phyloP scores from a whole-genome alignment of 108 stramenopile species.

The Fragilaria crotonensis region DNA sequence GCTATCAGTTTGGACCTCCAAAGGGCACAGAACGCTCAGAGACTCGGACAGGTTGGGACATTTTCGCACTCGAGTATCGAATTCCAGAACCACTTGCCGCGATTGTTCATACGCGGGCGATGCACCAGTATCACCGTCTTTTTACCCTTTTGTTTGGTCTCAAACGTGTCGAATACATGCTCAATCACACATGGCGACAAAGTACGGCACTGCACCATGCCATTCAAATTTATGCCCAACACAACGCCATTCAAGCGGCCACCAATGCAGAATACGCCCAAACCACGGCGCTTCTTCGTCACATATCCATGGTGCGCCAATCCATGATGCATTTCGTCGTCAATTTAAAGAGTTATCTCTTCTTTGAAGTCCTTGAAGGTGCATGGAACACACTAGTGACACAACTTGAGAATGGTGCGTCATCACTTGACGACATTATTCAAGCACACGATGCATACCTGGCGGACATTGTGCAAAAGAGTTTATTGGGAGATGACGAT shows the following conservation, averaged over 20 bases:
- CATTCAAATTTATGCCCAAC: slow-evolving; percentile 40
- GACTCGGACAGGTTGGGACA: slow-evolving; percentile 77
- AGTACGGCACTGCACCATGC: slow-evolving; percentile 87
- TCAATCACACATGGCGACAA: slow-evolving; percentile 90
- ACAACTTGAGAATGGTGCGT: slow-evolving; percentile 51
- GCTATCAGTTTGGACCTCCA: slow-evolving; percentile 37
- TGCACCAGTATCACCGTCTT: slow-evolving; percentile 70
- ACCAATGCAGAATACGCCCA: slow-evolving; percentile 38
- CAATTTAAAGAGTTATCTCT: slow-evolving; percentile 93
- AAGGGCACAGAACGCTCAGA: slow-evolving; percentile 9
- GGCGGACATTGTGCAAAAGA: slow-evolving; percentile 49
- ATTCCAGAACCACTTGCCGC: slow-evolving; percentile 83
- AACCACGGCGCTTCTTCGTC: slow-evolving; percentile 68
- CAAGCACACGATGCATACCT: slow-evolving; percentile 89
- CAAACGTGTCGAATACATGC: slow-evolving; percentile 89
- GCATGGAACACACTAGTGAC: slow-evolving; percentile 77
- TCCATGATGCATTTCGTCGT: slow-evolving; percentile 94
- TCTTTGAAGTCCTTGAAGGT: slow-evolving; percentile 98
- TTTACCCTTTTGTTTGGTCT: slow-evolving; percentile 90
- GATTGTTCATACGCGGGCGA: slow-evolving; percentile 67
- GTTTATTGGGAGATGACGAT: slow-evolving; percentile 9
- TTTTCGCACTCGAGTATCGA: slow-evolving; percentile 86
- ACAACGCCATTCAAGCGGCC: slow-evolving; percentile 32
- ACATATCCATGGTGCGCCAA: slow-evolving; percentile 84
- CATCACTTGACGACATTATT: slow-evolving; percentile 86